Evolutionary conservation across 2,329 filamentous ascomycete genomes (phyloP), one percentile per base, ranked within the genome.

Genomic region (Claviceps citrina): DNA sequence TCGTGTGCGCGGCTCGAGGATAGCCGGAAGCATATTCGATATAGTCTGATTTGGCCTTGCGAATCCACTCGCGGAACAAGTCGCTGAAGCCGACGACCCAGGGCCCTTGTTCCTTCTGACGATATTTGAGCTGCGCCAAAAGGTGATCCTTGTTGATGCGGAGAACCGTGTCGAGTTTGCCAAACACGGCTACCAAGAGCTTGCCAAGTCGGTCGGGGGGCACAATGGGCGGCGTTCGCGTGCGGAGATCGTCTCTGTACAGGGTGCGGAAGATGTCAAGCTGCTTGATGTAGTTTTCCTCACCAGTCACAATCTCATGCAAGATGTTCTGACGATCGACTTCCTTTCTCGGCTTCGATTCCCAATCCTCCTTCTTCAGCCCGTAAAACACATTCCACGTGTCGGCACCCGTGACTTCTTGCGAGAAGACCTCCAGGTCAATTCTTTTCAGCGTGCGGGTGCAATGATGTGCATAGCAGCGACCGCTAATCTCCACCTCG

Each of bases 41-140:
- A 56, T 96, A 98, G 9, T 84, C 81, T 2, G 72, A 67, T 58
- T 81, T 85, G 25, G 91, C 91, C 59, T 95, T 96, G 46, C 91
- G 76, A 46, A 96, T 94, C 91, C 91, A 98, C 62, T 98, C 91
- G 43, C 91, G 72, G 67, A 98, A 96, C 37, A 98, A 84, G 54
- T 96, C 91, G 55, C 87, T 95, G 61, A 95, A 95, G 3, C 91
- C 91, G 10, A 75, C 70, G 43, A 98, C 80, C 78, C 86, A 98
- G 0, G 91, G 91, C 0, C 91, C 91, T 62, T 98, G 89, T 56
- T 96, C 91, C 53, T 91, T 83, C 58, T 98, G 91, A 20, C 91
- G 78, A 56, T 96, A 98, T 55, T 96, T 96, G 51, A 98, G 73
- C 58, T 95, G 89, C 2, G 89, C 82, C 19, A 98, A 65, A 16